A percentile compares a stretch with the other conserved stretches of the same genome.
Evolutionary conservation across 768 basidiomycete genomes (phyloP).

Genomic region (Suillus ampliporus): DNA sequence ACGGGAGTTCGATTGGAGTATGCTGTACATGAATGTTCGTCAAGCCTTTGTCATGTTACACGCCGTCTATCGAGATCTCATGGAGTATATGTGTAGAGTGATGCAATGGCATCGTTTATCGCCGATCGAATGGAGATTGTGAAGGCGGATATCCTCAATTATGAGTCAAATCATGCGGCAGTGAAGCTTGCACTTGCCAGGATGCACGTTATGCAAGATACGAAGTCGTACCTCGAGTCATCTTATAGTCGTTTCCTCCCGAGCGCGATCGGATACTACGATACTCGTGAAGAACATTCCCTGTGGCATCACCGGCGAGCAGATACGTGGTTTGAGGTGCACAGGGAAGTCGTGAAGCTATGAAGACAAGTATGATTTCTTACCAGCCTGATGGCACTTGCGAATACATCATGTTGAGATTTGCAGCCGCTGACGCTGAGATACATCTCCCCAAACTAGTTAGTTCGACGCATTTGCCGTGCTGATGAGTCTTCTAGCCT

Average conservation of each 20-base stretch:
- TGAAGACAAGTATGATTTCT: no score
- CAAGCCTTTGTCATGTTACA: slow-evolving; percentile 21
- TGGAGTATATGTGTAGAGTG: slow-evolving; percentile 60
- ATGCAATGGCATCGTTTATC: slow-evolving; percentile 91
- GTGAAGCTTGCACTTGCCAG: slow-evolving; percentile 97
- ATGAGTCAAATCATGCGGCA: slow-evolving; percentile 80
- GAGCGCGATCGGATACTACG: slow-evolving; percentile 72
- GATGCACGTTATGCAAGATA: slow-evolving; percentile 95
- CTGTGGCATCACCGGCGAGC: slow-evolving; percentile 76
- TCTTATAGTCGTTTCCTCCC: slow-evolving; percentile 59
- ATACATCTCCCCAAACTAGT: no score
- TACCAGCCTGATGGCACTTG: no score
- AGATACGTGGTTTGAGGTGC: slow-evolving; percentile 79
- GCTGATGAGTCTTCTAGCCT: no score
- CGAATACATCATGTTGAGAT: no score
- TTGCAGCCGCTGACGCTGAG: no score
- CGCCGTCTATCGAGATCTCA: slow-evolving; percentile 24
- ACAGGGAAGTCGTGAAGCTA: no score
- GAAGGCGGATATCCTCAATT: slow-evolving; percentile 88
- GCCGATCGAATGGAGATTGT: slow-evolving; percentile 86
- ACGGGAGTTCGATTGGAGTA: slow-evolving; percentile 90
- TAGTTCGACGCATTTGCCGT: no score
- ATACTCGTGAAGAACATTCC: slow-evolving; percentile 98
- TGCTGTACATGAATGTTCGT: slow-evolving; percentile 98
- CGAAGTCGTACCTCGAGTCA: slow-evolving; percentile 88